Base-by-base conservation (phyloP, 179 eudicot species). In the Corrigiola litoralis region DNA sequence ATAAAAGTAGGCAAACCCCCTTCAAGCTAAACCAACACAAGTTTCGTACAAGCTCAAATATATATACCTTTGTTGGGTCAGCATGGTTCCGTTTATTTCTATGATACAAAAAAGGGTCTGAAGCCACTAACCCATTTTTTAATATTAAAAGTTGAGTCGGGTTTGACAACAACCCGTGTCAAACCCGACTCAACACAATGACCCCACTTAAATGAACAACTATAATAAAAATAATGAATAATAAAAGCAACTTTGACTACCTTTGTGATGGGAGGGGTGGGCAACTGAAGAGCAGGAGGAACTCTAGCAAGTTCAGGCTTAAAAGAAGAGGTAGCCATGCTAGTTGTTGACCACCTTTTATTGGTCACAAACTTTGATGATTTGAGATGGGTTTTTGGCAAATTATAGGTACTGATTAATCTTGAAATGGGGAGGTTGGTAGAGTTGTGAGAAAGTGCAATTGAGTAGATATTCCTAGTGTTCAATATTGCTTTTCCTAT, bases 271-370 rank as follows among this genome's bases (percentile, higher is more conserved):
- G 86, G 79, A 69, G 96, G 91, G 1, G 72, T 60, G 62, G 96
- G 87, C 67, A 78, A 64, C 17, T 80, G 88, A 72, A 84, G 61
- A 10, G 90, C 86, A 59, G 85, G 79, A 48, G 96, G 96, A 78
- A 80, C 84, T 76, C 96, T 81, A 79, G 96, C 86, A 72, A 75
- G 75, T 44, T 89, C 91, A 24, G 94, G 80, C 67, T 68, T 81
- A 70, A 74, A 81, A 68, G 75, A 69, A 32, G 79, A 66, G 51
- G 81, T 69, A 28, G 86, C 83, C 85, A 83, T 81, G 21, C 66
- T 55, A 55, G 78, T 63, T 25, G 82, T 55, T 48, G 65, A 51
- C 29, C 38, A 17, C 31, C 63, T 70, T 7, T 3, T 32, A 14
- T 23, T 60, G 55, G 23, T 41, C 31, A 60, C 44, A 60, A 25